Percentiles rank a stretch among this genome's conserved stretches.
Conservation (phyloP, 805 yeast genomes). For the Metschnikowia dekortorum region DNA sequence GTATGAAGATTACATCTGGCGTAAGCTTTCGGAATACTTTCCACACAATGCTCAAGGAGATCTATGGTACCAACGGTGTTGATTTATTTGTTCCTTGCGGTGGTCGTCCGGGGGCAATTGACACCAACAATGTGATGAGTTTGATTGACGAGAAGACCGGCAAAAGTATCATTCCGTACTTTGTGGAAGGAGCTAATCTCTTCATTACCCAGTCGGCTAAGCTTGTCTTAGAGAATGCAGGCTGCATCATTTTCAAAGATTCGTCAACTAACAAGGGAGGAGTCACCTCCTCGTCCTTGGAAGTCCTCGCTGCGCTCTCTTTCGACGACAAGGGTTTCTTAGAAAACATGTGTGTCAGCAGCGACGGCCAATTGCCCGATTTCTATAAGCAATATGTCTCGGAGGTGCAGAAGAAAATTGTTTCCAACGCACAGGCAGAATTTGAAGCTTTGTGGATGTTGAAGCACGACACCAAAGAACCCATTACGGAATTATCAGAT, state of each 20-base stretch:
- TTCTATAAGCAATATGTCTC: slow-evolving; percentile 82
- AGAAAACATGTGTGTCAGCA: slow-evolving; percentile 70
- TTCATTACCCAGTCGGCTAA: slow-evolving; percentile 95
- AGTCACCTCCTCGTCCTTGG: slow-evolving; percentile 93
- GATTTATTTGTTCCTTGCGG: slow-evolving; percentile 97
- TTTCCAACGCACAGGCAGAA: slow-evolving; percentile 75
- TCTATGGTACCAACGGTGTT: slow-evolving; percentile 53
- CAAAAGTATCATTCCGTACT: slow-evolving; percentile 71
- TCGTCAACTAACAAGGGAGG: slow-evolving; percentile 98
- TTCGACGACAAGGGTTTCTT: slow-evolving; percentile 82
- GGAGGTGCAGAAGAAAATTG: slow-evolving; percentile 74
- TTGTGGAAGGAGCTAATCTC: slow-evolving; percentile 96
- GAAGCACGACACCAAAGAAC: slow-evolving; percentile 56
- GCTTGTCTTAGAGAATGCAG: slow-evolving; percentile 78
- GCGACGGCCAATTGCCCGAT: slow-evolving; percentile 51
- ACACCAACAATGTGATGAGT: slow-evolving; percentile 70
- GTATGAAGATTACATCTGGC: slow-evolving; percentile 73
- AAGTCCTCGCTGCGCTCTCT: slow-evolving; percentile 90
- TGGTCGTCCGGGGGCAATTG: slow-evolving; percentile 96
- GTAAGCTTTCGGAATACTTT: slow-evolving; percentile 84
- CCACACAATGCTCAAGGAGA: slow-evolving; percentile 70
- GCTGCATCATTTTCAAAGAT: slow-evolving; percentile 85
- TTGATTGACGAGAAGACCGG: slow-evolving; percentile 75
- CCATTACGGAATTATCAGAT: slow-evolving; percentile 73
- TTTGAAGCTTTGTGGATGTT: slow-evolving; percentile 85